phyloP scores from a whole-genome alignment of 2,329 filamentous ascomycete genomes.

The Ophiocordyceps camponoti-floridani region DNA sequence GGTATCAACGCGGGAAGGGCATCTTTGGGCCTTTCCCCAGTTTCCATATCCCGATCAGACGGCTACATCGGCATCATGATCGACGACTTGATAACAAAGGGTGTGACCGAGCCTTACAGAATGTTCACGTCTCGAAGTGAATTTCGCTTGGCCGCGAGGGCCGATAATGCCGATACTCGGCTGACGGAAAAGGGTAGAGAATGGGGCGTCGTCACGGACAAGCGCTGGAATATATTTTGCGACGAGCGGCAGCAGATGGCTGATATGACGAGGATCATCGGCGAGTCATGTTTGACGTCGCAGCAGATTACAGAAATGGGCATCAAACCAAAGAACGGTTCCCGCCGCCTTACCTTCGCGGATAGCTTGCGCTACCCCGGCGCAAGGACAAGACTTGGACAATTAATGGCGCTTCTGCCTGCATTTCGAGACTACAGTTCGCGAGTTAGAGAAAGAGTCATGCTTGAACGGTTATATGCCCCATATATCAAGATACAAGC shows the following conservation, averaged over 20 bases:
- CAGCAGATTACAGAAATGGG: constrained; percentile 52
- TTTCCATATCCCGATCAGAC: constrained; percentile 63
- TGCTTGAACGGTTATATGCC: constrained; percentile 70
- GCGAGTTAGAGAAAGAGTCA: constrained; percentile 49
- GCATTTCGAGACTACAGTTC: constrained; percentile 33
- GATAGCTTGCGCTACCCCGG: constrained; percentile 59
- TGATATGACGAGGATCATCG: constrained; percentile 44
- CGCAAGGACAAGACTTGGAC: constrained; percentile 17
- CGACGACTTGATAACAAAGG: constrained; percentile 91
- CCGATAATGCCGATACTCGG: constrained; percentile 84
- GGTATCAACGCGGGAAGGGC: constrained; percentile 87
- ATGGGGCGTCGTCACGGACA: constrained; percentile 63
- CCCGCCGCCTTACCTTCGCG: constrained; percentile 50
- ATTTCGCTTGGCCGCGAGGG: constrained; percentile 79
- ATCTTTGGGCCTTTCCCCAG: constrained; percentile 43
- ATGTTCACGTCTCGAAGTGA: constrained; percentile 97
- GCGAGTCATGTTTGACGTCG: constrained; percentile 36
- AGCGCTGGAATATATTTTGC: constrained; percentile 55
- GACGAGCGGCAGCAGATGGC: constrained; percentile 50
- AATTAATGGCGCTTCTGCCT: constrained; percentile 41
- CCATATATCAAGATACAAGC: constrained; percentile 68
- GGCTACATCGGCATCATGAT: constrained; percentile 98
- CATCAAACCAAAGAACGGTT: constrained; percentile 50
- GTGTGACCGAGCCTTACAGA: constrained; percentile 88
- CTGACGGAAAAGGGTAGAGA: constrained; percentile 62